Evolutionary conservation across 495 filamentous ascomycete genomes (phyloP).

Genomic region (Cercophora samala): DNA sequence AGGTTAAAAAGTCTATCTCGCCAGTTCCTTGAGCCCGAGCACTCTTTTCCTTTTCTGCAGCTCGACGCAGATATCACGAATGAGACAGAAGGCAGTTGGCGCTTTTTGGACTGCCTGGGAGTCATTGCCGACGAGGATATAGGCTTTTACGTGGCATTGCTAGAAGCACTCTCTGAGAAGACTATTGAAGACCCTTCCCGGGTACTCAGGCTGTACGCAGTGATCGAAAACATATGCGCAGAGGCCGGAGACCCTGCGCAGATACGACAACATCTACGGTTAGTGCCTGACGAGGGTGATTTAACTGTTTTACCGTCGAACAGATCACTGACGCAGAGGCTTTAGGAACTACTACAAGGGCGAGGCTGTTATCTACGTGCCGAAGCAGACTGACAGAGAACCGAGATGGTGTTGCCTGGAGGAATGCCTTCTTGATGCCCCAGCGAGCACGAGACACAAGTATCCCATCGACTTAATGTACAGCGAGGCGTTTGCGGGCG

Average conservation of each 20-base stretch:
- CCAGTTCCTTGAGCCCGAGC: conserved; percentile 13
- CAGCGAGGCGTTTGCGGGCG: background rate
- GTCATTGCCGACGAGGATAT: conserved; percentile 3
- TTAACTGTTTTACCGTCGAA: too few relatives aligned
- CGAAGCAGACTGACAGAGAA: background rate
- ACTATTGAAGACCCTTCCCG: conserved; percentile 5
- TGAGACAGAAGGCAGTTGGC: conserved; percentile 10
- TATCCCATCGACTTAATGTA: conserved; percentile 10
- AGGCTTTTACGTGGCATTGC: conserved; percentile 2
- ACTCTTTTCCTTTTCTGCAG: conserved; percentile 18
- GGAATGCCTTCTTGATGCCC: conserved; percentile 19
- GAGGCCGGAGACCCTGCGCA: too few relatives aligned
- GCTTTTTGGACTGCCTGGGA: conserved; percentile 6
- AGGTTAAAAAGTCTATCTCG: conserved; percentile 22
- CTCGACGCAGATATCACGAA: conserved; percentile 1
- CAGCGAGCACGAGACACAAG: conserved; percentile 12
- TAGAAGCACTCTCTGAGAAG: background rate
- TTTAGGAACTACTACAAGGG: background rate
- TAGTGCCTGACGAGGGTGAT: too few relatives aligned
- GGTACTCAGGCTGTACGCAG: conserved; percentile 23
- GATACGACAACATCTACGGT: too few relatives aligned
- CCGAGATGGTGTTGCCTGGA: background rate
- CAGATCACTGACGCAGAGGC: too few relatives aligned
- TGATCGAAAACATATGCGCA: conserved; percentile 14
- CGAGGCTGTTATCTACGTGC: background rate